Base-by-base conservation (phyloP, 106 monocot species). In the Chionographis japonica region DNA sequence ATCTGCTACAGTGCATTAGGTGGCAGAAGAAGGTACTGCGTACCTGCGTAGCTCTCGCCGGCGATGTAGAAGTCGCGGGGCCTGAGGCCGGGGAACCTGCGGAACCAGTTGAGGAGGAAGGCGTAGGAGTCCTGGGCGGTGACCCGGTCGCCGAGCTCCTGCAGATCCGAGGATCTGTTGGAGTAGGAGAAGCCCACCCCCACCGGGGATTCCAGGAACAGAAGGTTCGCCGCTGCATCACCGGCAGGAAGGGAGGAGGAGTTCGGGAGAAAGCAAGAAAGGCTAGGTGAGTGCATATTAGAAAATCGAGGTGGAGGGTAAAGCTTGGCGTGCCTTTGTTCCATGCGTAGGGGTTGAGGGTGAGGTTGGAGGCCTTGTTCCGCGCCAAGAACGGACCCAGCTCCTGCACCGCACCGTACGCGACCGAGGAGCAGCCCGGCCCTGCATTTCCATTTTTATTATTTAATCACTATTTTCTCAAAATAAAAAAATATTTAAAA, bases 11-110 rank as follows among this genome's bases (percentile, higher is more conserved):
- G 27, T 0, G 1, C 27, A 1, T 27, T 1, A 27, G 27, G 27
- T 0, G 27, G 27, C 0, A 27, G 27, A 1, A 27, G 27, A 51
- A 2, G 38, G 18, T 13, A 54, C 50, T 40, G 2, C 58, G 2
- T 74, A 93, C 93, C 94, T 3, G 91, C 94, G 40, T 95, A 95
- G 79, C 94, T 95, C 77, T 95, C 94, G 54, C 94, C 94, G 40
- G 94, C 69, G 65, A 95, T 68, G 76, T 85, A 95, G 73, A 95
- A 91, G 13, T 91, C 88, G 46, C 73, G 83, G 56, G 77, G 67
- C 69, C 66, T 88, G 75, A 86, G 88, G 9, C 46, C 43, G 6
- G 94, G 94, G 71, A 81, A 95, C 81, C 69, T 85, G 4, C 58
- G 27, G 54, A 95, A 82, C 94, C 94, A 95, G 39, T 76, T 68